Evolutionary conservation across 805 yeast species (phyloP).

Genomic region (Jamesozyma hellenica): DNA sequence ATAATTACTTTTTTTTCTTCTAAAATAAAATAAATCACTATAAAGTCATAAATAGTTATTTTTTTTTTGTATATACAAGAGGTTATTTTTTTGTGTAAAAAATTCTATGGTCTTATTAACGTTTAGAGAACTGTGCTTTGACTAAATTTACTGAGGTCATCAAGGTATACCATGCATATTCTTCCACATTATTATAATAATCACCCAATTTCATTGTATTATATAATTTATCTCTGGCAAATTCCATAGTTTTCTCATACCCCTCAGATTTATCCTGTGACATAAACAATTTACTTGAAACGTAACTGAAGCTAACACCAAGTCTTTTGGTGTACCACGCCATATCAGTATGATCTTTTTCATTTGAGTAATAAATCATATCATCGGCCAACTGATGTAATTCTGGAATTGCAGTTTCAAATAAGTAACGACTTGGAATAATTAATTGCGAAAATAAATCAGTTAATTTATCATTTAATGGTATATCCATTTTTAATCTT

Average conservation of each 20-base stretch:
- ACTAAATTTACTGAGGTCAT: constrained; percentile 53
- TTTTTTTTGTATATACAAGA: constrained; percentile 1
- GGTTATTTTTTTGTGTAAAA: neutral
- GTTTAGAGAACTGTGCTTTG: constrained; percentile 55
- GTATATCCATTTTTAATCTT: constrained; percentile 38
- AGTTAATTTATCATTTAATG: constrained; percentile 28
- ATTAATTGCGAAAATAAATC: constrained; percentile 47
- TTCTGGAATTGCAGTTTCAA: constrained; percentile 47
- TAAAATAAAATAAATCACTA: too few relatives aligned
- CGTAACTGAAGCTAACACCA: constrained; percentile 58
- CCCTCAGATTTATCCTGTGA: constrained; percentile 55
- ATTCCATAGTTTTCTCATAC: constrained; percentile 48
- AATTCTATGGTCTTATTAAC: too few relatives aligned
- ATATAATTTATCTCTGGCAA: constrained; percentile 51
- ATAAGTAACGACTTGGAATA: constrained; percentile 49
- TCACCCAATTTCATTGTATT: constrained; percentile 46
- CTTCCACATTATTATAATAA: constrained; percentile 55
- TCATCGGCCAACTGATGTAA: constrained; percentile 75
- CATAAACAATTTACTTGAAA: constrained; percentile 71
- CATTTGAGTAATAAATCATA: constrained; percentile 70
- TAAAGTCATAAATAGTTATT: too few relatives aligned
- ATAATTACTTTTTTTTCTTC: too few relatives aligned
- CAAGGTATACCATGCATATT: constrained; percentile 66
- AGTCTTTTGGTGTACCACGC: constrained; percentile 90
- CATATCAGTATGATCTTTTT: constrained; percentile 58